Evolutionary conservation across 2,329 filamentous ascomycete genomes (phyloP).

Genomic region (Pseudopithomyces maydicus): DNA sequence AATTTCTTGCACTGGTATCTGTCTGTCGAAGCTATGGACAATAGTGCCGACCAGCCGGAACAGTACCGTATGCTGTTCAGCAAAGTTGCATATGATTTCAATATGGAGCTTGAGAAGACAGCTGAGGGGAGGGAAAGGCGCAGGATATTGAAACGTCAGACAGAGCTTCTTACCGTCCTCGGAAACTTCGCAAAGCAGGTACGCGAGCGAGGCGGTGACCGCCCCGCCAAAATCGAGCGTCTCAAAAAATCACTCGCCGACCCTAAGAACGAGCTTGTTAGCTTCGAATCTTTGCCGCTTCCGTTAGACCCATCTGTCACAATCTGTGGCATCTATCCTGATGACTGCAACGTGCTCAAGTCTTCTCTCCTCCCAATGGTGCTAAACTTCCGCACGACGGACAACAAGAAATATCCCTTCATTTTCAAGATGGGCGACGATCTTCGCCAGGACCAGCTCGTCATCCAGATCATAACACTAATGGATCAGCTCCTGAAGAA

Average conservation of each 20-base stretch:
- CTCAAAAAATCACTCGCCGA: slow-evolving; percentile 86
- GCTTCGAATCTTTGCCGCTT: slow-evolving; percentile 83
- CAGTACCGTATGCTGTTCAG: slow-evolving; percentile 85
- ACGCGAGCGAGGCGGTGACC: slow-evolving; percentile 76
- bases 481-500: slow-evolving; percentile 97
- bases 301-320: slow-evolving; percentile 84
- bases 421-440: slow-evolving; percentile 98
- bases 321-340: slow-evolving; percentile 78
- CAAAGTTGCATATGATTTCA: slow-evolving; percentile 94
- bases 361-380: slow-evolving; percentile 91
- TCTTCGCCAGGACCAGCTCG: slow-evolving; percentile 92
- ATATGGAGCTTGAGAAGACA: slow-evolving; percentile 78
- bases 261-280: slow-evolving; percentile 83
- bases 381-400: slow-evolving; percentile 83
- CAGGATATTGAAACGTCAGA: slow-evolving; percentile 80
- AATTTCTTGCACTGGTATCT: slow-evolving; percentile 99
- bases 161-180: slow-evolving; percentile 84
- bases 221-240: slow-evolving; percentile 79
- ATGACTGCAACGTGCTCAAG: slow-evolving; percentile 92
- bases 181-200: slow-evolving; percentile 90
- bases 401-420: slow-evolving; percentile 81
- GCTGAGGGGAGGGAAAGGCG: slow-evolving; percentile 74
- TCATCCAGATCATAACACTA: slow-evolving; percentile 95
- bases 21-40: slow-evolving; percentile 94
- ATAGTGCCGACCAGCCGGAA: slow-evolving; percentile 72